These are phyloP conservation scores for Neotropicomus parvogracilis DNA, from an alignment of 1,284 basidiomycete species.

Conservation along the genomic window DNA sequence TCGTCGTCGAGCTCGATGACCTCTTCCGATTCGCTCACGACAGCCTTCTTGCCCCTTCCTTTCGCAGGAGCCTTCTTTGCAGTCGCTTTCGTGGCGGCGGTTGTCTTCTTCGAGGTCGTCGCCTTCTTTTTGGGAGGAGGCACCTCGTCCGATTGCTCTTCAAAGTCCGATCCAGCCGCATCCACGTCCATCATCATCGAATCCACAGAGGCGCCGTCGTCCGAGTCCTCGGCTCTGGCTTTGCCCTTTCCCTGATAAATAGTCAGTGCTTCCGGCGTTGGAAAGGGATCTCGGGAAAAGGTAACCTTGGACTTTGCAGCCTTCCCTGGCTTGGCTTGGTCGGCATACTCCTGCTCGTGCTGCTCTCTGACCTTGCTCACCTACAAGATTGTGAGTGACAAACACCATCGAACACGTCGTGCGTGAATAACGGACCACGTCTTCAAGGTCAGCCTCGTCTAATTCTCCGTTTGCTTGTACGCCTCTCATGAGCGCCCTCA, in stretches of 20 bases:
- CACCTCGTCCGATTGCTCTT: constrained; percentile 37
- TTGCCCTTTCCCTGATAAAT: constrained; percentile 47
- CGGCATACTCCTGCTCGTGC: constrained; percentile 59
- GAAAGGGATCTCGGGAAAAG: neutral
- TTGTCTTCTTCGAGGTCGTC: constrained; percentile 32
- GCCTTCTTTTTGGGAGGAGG: constrained; percentile 51
- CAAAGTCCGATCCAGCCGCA: constrained; percentile 47
- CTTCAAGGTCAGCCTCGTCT: constrained; percentile 72
- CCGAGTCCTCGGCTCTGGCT: constrained; percentile 46
- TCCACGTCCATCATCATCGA: constrained; percentile 77
- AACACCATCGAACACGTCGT: neutral
- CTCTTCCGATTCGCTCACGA: constrained; percentile 51
- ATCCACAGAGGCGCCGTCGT: constrained; percentile 59
- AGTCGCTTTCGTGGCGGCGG: constrained; percentile 32
- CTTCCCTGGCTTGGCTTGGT: constrained; percentile 39
- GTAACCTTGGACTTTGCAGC: constrained; percentile 41
- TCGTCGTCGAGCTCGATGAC: constrained; percentile 51
- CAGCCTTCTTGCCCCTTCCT: constrained; percentile 30
- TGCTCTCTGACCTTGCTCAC: constrained; percentile 64
- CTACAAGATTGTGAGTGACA: constrained; percentile 34
- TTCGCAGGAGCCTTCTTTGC: constrained; percentile 47
- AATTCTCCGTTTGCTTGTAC: constrained; percentile 63
- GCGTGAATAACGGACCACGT: constrained; percentile 49
- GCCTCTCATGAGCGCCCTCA: constrained; percentile 64
- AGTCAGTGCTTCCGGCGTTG: neutral